Evolutionary conservation across 805 yeast genomes (phyloP).

Genomic region (Kodamaea laetipori): DNA sequence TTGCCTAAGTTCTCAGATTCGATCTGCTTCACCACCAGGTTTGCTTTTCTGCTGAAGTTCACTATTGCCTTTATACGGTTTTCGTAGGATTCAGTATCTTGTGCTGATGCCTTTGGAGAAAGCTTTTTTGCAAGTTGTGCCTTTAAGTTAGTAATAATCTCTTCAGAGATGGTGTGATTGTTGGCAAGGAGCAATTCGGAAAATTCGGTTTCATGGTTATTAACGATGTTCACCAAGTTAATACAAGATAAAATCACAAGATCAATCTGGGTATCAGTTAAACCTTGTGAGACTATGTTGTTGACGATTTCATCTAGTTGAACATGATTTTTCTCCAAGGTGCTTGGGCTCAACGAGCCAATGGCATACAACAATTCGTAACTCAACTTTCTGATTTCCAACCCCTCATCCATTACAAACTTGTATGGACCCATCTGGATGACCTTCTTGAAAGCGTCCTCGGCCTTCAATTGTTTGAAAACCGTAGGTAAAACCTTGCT

Average conservation of each 20-base stretch:
- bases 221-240: constrained; percentile 37
- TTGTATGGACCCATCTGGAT: constrained; percentile 88
- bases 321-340: constrained; percentile 22
- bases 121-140: constrained; percentile 48
- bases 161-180: constrained; percentile 22
- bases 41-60: constrained; percentile 28
- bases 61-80: constrained; percentile 44
- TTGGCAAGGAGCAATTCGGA: constrained; percentile 16
- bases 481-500: constrained; percentile 49
- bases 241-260: constrained; percentile 54
- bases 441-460: constrained; percentile 57
- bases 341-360: constrained; percentile 22
- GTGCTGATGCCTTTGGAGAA: constrained; percentile 65
- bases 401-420: constrained; percentile 76
- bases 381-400: constrained; percentile 69
- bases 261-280: constrained; percentile 64
- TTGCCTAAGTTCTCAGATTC: constrained; percentile 9
- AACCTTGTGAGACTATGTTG: constrained; percentile 49
- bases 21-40: constrained; percentile 11
- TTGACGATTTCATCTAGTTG: constrained; percentile 38
- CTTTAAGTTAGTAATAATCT: constrained; percentile 39
- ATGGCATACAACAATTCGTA: constrained; percentile 69
- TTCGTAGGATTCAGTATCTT: constrained; percentile 59
- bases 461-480: constrained; percentile 55
- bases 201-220: constrained; percentile 35